phyloP scores from a whole-genome alignment of 2,329 filamentous ascomycete species.

The Emericellopsis cladophorae region DNA sequence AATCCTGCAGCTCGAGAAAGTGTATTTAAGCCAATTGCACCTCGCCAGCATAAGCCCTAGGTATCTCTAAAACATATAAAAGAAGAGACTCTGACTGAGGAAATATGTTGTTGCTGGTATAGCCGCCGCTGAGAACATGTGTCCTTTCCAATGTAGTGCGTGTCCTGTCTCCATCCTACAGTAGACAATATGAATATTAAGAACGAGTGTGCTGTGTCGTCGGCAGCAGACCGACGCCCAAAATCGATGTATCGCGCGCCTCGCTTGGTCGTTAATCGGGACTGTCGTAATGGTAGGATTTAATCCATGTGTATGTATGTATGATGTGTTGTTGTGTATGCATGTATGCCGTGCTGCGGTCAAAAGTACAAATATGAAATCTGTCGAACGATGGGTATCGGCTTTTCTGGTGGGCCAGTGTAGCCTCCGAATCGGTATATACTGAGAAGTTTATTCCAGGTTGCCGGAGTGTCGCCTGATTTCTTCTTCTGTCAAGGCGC shows the following conservation, averaged over 20 bases:
- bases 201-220: too few species aligned
- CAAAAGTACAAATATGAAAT: neutral
- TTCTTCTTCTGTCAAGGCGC: constrained; percentile 63
- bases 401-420: neutral
- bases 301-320: neutral
- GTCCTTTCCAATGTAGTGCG: too few species aligned
- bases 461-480: constrained; percentile 44
- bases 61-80: neutral
- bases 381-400: neutral
- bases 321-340: neutral
- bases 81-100: too few species aligned
- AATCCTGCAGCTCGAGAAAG: neutral
- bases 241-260: constrained; percentile 1
- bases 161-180: too few species aligned
- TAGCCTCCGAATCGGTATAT: neutral
- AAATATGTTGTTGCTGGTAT: too few species aligned
- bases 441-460: constrained; percentile 23
- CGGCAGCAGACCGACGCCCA: too few species aligned
- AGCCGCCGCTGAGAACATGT: too few species aligned
- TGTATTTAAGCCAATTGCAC: neutral
- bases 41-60: neutral
- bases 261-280: constrained; percentile 2
- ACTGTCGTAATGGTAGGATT: neutral
- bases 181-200: too few species aligned
- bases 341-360: neutral